These are phyloP conservation scores for Pogostemon cablin DNA, from an alignment of 257 asterid genomes.

Conservation along the genomic window DNA sequence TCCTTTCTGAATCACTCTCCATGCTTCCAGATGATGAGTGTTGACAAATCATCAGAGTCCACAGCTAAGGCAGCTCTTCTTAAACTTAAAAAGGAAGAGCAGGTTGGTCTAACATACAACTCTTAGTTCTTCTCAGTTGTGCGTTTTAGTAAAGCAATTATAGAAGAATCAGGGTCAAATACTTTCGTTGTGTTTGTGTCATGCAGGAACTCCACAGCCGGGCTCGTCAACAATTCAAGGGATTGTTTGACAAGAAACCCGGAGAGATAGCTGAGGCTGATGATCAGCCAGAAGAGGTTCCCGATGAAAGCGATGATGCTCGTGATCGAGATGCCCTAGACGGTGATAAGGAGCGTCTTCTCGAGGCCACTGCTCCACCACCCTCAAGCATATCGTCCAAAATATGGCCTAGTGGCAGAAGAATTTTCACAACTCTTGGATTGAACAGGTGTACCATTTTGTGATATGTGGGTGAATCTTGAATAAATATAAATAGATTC, in stretches of 20 bases:
- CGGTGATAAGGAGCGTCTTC: conserved; percentile 50
- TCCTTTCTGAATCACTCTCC: conserved; percentile 17
- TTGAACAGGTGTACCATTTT: conserved; percentile 76
- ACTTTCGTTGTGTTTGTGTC: not conserved
- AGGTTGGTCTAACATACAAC: conserved; percentile 49
- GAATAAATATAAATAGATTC: too few relatives aligned
- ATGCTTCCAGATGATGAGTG: conserved; percentile 67
- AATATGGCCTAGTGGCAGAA: conserved; percentile 61
- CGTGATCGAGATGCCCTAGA: conserved; percentile 43
- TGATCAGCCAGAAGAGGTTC: conserved; percentile 40
- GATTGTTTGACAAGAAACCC: conserved; percentile 94
- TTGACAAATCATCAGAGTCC: conserved; percentile 80
- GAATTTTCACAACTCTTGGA: conserved; percentile 58
- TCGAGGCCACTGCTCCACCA: conserved; percentile 54
- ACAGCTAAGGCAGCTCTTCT: conserved; percentile 83
- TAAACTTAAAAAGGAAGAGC: conserved; percentile 88
- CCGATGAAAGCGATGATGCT: conserved; percentile 39
- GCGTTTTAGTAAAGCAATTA: not conserved
- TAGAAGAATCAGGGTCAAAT: not conserved
- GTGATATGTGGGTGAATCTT: conserved; percentile 37
- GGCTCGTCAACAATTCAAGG: conserved; percentile 83
- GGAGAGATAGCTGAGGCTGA: conserved; percentile 84
- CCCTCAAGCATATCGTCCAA: conserved; percentile 55
- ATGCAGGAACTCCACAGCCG: conserved; percentile 69
- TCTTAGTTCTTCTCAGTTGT: not conserved